Evolutionary conservation across 2,329 filamentous ascomycete genomes (phyloP).

Genomic region (Cercospora janseana): DNA sequence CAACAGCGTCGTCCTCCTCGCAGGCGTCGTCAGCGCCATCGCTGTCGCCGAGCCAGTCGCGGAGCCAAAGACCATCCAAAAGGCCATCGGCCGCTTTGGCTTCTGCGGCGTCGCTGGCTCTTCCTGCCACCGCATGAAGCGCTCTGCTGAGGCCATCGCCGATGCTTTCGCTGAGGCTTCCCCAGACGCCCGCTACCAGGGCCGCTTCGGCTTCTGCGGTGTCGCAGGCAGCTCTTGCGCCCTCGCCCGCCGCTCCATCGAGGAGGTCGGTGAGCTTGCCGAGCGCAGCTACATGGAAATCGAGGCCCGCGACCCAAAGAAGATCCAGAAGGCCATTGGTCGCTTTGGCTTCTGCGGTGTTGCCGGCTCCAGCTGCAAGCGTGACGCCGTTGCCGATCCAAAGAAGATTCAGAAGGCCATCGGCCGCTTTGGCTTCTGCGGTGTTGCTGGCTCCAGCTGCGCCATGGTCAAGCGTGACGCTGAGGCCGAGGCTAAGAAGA

Average conservation of each 20-base stretch:
- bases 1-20: conserved; percentile 25
- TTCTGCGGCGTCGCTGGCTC: conserved; percentile 26
- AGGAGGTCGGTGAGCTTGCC: conserved; percentile 37
- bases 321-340: conserved; percentile 13
- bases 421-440: conserved; percentile 37
- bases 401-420: conserved; percentile 27
- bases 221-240: conserved; percentile 33
- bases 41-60: conserved; percentile 22
- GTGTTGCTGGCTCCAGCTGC: conserved; percentile 43
- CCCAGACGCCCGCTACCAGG: conserved; percentile 17
- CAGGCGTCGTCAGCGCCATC: conserved; percentile 24
- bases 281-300: conserved; percentile 21
- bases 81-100: neutral
- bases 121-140: conserved; percentile 38
- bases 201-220: conserved; percentile 38
- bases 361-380: conserved; percentile 42
- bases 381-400: conserved; percentile 1
- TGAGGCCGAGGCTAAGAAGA: conserved; percentile 29
- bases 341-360: conserved; percentile 37
- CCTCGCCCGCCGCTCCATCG: conserved; percentile 46
- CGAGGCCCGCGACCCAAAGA: conserved; percentile 26
- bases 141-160: conserved; percentile 43
- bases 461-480: conserved; percentile 19
- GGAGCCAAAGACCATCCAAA: conserved; percentile 28
- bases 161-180: conserved; percentile 34